phyloP scores from a whole-genome alignment of 345 rosid genomes.

The Draba incana region DNA sequence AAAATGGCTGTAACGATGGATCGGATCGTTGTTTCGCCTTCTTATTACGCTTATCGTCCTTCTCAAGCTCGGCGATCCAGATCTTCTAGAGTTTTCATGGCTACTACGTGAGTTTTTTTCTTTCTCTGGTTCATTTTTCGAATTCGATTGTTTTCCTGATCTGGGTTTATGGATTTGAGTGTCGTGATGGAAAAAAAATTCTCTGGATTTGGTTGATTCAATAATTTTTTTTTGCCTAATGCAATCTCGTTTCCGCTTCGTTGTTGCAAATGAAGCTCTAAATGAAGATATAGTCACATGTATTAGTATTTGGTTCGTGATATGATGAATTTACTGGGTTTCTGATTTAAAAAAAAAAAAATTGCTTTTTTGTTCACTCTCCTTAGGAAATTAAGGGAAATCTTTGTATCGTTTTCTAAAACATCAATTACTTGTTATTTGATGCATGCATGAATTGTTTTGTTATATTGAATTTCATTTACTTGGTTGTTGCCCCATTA shows the following conservation, averaged over 20 bases:
- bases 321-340: no score
- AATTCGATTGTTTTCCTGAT: slow-evolving; percentile 9
- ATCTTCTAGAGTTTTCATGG: slow-evolving; percentile 55
- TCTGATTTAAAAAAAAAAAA: no score
- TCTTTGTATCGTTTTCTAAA: no score
- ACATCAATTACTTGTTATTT: neutral
- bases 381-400: no score
- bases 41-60: slow-evolving; percentile 39
- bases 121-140: no score
- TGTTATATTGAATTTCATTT: no score
- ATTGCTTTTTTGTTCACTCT: no score
- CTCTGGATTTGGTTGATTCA: neutral
- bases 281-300: no score
- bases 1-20: slow-evolving; percentile 53
- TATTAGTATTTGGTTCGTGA: no score
- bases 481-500: no score
- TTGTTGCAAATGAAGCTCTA: no score
- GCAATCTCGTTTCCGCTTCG: neutral
- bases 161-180: slow-evolving; percentile 9
- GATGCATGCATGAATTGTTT: slow-evolving; percentile 13
- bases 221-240: neutral
- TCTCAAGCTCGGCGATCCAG: slow-evolving; percentile 35
- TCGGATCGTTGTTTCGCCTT: slow-evolving; percentile 38
- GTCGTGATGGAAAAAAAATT: slow-evolving; percentile 1
- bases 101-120: slow-evolving; percentile 47